Evolutionary conservation across 768 basidiomycete species (phyloP).

Genomic region (Pleurotus ostreatus): DNA sequence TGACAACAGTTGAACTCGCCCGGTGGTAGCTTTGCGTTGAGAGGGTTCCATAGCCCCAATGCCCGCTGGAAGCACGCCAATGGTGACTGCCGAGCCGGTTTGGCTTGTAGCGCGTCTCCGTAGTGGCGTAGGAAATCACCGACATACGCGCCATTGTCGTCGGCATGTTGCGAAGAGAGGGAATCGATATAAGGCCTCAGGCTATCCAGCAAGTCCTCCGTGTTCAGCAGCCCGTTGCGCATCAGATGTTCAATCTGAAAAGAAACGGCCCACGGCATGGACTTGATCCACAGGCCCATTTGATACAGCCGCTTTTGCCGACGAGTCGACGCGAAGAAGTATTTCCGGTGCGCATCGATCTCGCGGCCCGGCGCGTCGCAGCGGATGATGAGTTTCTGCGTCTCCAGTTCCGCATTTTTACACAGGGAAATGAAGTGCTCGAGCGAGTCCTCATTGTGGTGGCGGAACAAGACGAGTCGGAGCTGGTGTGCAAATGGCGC

Average conservation of each 20-base stretch:
- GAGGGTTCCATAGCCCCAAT: slow-evolving; percentile 7
- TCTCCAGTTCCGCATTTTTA: slow-evolving; percentile 37
- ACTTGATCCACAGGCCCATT: slow-evolving; percentile 38
- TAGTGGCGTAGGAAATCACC: slow-evolving; percentile 55
- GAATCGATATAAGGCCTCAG: slow-evolving; percentile 41
- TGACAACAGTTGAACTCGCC: slow-evolving; percentile 66
- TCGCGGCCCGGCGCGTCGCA: slow-evolving; percentile 23
- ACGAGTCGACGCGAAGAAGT: slow-evolving; percentile 41
- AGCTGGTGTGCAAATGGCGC: slow-evolving; percentile 73
- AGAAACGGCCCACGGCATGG: slow-evolving; percentile 60
- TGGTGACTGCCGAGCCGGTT: slow-evolving; percentile 34
- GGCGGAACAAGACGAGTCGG: slow-evolving; percentile 54
- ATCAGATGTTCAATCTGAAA: slow-evolving; percentile 77
- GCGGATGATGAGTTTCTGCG: slow-evolving; percentile 26
- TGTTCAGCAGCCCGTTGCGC: slow-evolving; percentile 58
- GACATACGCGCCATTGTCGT: slow-evolving; percentile 22
- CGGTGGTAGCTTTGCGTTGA: slow-evolving; percentile 17
- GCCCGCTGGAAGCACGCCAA: slow-evolving; percentile 42
- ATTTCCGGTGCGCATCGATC: slow-evolving; percentile 45
- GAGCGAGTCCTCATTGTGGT: slow-evolving; percentile 38
- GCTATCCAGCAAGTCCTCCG: slow-evolving; percentile 43
- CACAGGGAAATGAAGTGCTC: slow-evolving; percentile 53
- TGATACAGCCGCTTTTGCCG: slow-evolving; percentile 36
- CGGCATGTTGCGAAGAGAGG: slow-evolving; percentile 28
- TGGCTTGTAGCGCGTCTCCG: slow-evolving; percentile 38